phyloP scores from a whole-genome alignment of 441 rosid species.

The Populus tomentosa region DNA sequence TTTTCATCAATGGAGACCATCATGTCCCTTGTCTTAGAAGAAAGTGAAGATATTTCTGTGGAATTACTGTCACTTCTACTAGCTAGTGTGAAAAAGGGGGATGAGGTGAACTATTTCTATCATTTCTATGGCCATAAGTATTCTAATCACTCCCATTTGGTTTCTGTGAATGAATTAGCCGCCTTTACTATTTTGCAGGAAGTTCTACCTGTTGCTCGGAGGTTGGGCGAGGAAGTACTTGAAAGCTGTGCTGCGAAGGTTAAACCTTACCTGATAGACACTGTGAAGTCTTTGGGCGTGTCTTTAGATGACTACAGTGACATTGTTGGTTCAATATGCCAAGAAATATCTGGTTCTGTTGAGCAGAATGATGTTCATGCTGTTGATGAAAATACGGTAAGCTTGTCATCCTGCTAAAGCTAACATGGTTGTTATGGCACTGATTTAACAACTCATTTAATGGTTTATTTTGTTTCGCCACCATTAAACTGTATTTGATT shows the following conservation, averaged over 20 bases:
- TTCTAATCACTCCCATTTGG: not conserved
- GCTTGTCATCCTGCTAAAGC: constrained; percentile 12
- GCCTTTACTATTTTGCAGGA: constrained; percentile 37
- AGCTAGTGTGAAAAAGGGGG: constrained; percentile 53
- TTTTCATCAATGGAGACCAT: constrained; percentile 85
- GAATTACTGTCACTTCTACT: constrained; percentile 80
- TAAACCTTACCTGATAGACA: constrained; percentile 61
- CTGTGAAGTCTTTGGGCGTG: constrained; percentile 52
- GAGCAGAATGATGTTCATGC: constrained; percentile 35
- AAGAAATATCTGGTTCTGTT: constrained; percentile 33
- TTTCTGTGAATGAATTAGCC: not conserved
- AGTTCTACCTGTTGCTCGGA: constrained; percentile 62
- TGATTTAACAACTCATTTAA: not conserved
- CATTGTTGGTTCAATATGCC: constrained; percentile 67
- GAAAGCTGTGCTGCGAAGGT: constrained; percentile 65
- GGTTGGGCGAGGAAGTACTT: constrained; percentile 78
- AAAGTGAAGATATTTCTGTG: constrained; percentile 87
- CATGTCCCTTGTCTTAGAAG: constrained; percentile 90
- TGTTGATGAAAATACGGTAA: constrained; percentile 42
- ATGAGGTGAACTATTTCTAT: constrained; percentile 47
- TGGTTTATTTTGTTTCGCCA: not conserved
- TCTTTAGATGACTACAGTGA: constrained; percentile 60
- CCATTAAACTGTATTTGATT: not conserved
- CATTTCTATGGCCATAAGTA: not conserved
- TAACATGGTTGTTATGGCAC: not conserved